Percentiles rank a stretch among this genome's conserved stretches.
Conservation (phyloP, 2,329 filamentous ascomycete genomes). For the Fusarium veterinarium region DNA sequence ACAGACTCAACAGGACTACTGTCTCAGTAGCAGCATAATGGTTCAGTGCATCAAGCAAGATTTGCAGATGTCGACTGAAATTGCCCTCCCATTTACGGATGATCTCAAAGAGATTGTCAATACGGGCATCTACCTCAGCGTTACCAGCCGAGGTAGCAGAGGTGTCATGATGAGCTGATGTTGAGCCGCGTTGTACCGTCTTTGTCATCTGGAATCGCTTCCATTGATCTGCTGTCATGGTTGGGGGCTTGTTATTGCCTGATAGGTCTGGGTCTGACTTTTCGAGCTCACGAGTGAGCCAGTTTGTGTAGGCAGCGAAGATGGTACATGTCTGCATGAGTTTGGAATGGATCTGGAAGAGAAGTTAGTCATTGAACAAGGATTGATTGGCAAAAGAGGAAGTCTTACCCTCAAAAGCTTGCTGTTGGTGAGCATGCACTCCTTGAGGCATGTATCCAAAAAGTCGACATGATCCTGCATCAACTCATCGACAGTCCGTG, state of each 20-base stretch:
- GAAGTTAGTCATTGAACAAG: slow-evolving; percentile 22
- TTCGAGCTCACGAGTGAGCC: slow-evolving; percentile 85
- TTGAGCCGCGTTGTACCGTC: slow-evolving; percentile 53
- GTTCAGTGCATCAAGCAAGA: slow-evolving; percentile 92
- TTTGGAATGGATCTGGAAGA: slow-evolving; percentile 88
- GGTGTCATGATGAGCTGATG: slow-evolving; percentile 46
- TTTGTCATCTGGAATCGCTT: slow-evolving; percentile 64
- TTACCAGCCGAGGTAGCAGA: slow-evolving; percentile 52
- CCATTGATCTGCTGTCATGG: slow-evolving; percentile 73
- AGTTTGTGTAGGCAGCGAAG: slow-evolving; percentile 91
- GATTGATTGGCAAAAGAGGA: not conserved
- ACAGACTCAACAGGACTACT: slow-evolving; percentile 89
- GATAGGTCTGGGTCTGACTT: slow-evolving; percentile 84
- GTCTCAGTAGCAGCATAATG: slow-evolving; percentile 98
- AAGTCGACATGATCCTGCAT: slow-evolving; percentile 99
- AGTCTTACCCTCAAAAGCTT: slow-evolving; percentile 84
- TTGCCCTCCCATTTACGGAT: slow-evolving; percentile 93
- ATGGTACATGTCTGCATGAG: slow-evolving; percentile 95
- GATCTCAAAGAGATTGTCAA: slow-evolving; percentile 86
- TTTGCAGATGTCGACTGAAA: slow-evolving; percentile 91
- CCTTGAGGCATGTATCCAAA: slow-evolving; percentile 95
- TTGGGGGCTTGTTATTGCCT: slow-evolving; percentile 66
- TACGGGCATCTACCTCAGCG: slow-evolving; percentile 56
- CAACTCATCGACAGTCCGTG: slow-evolving; percentile 90
- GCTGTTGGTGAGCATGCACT: slow-evolving; percentile 98